phyloP scores from a whole-genome alignment of 495 filamentous ascomycete species.

The Xylaria castorea region DNA sequence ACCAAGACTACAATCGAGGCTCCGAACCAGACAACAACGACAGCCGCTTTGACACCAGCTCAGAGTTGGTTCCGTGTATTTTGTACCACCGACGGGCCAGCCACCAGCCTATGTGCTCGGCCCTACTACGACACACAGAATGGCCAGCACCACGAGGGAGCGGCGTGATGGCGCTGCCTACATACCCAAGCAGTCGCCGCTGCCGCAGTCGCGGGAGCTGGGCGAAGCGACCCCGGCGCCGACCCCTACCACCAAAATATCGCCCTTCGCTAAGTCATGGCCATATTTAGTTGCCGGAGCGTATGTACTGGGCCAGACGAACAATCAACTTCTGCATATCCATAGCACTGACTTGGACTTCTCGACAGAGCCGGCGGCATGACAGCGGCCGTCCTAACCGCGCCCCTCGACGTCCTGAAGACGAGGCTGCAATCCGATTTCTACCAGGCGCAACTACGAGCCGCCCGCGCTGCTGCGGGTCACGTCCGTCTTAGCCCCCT shows the following conservation, averaged over 20 bases:
- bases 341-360: conserved; percentile 15
- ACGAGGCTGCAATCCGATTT: conserved; percentile 90
- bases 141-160: conserved; percentile 28
- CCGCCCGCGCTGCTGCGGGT: conserved; percentile 50
- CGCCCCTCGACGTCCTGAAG: conserved; percentile 89
- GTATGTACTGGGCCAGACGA: conserved; percentile 53
- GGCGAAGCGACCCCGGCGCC: conserved; percentile 61
- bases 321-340: conserved; percentile 7
- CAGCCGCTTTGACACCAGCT: neutral
- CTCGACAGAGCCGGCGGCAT: conserved; percentile 77
- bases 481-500: conserved; percentile 51
- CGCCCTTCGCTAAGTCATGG: conserved; percentile 77
- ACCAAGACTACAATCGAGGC: neutral
- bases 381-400: conserved; percentile 84
- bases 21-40: neutral
- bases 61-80: neutral
- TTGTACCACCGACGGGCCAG: conserved; percentile 28
- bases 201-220: conserved; percentile 67
- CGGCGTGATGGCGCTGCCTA: conserved; percentile 25
- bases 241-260: conserved; percentile 43
- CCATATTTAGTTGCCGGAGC: conserved; percentile 88
- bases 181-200: conserved; percentile 36
- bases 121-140: conserved; percentile 31
- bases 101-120: conserved; percentile 31
- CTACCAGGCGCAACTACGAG: conserved; percentile 73